A percentile compares a stretch with the other conserved stretches of the same genome.
Conservation (phyloP, 768 basidiomycete species). For the Macrolepiota fuliginosa region DNA sequence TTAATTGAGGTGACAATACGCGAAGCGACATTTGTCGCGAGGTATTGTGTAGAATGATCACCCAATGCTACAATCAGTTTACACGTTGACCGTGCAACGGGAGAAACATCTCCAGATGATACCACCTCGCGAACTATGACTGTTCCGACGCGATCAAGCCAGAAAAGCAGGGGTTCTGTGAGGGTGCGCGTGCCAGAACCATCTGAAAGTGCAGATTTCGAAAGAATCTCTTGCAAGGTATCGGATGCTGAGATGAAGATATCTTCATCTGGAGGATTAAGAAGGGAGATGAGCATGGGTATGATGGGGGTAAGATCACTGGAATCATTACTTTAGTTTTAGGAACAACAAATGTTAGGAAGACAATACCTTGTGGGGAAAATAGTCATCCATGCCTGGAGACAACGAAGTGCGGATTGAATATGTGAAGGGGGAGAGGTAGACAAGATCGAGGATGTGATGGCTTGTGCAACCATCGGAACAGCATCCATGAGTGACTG, state of each 20-base stretch:
- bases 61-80: conserved; percentile 80
- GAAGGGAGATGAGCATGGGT: conserved; percentile 58
- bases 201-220: conserved; percentile 68
- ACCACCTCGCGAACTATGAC: conserved; percentile 37
- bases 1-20: conserved; percentile 4
- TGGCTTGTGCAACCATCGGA: conserved; percentile 68
- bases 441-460: conserved; percentile 53
- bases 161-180: conserved; percentile 84
- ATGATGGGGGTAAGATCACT: conserved; percentile 74
- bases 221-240: conserved; percentile 74
- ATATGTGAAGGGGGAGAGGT: conserved; percentile 44
- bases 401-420: conserved; percentile 70
- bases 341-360: background rate
- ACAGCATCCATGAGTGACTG: conserved; percentile 66
- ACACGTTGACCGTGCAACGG: conserved; percentile 69
- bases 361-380: conserved; percentile 61
- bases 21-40: conserved; percentile 67
- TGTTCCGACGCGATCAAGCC: conserved; percentile 60
- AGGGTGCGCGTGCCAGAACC: conserved; percentile 69
- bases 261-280: conserved; percentile 49
- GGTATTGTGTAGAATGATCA: conserved; percentile 81
- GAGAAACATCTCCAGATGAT: conserved; percentile 42
- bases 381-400: conserved; percentile 79
- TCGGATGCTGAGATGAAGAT: conserved; percentile 66
- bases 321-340: conserved; percentile 1